Base-by-base conservation (phyloP, 495 filamentous ascomycete genomes). In the Emericellopsis terricola region DNA sequence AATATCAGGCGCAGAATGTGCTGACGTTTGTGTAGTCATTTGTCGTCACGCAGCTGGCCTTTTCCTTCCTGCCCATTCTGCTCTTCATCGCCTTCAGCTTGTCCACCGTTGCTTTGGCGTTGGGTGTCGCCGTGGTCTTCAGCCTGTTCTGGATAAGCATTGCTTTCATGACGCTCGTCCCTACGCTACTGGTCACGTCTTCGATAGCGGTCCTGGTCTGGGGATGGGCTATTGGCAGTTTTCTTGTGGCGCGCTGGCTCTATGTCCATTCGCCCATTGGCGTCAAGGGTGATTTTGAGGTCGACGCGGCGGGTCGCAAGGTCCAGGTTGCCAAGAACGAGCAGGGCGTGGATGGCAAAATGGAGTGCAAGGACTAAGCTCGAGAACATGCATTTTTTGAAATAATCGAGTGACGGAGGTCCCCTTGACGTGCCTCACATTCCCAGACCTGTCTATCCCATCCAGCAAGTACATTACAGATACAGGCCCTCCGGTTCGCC, bases 401-500 rank as follows among this genome's bases (percentile, higher is more conserved):
- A n/a, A n/a, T n/a, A n/a, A n/a, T n/a, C n/a, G n/a, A n/a, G n/a
- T n/a, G n/a, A n/a, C n/a, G n/a, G n/a, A n/a, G n/a, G n/a, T n/a
- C n/a, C n/a, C n/a, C n/a, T n/a, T n/a, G n/a, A n/a, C n/a, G n/a
- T n/a, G n/a, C n/a, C n/a, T n/a, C n/a, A n/a, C n/a, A n/a, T n/a
- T n/a, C n/a, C n/a, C n/a, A n/a, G n/a, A n/a, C n/a, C n/a, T n/a
- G n/a, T n/a, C n/a, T n/a, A n/a, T n/a, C n/a, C n/a, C n/a, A n/a
- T n/a, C n/a, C n/a, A n/a, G n/a, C n/a, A n/a, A n/a, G n/a, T n/a
- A n/a, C n/a, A n/a, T 40, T 94, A 97, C 80, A 97, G 74, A 62
- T 97, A 97, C 71, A 97, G 59, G 41, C 89, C 89, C 64, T 99
- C 91, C 4, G 91, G 91, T 54, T 94, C 91, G 42, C 87, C 85